Base-by-base conservation (phyloP, 1,284 basidiomycete species). In the Ceratobasidium sp. region DNA sequence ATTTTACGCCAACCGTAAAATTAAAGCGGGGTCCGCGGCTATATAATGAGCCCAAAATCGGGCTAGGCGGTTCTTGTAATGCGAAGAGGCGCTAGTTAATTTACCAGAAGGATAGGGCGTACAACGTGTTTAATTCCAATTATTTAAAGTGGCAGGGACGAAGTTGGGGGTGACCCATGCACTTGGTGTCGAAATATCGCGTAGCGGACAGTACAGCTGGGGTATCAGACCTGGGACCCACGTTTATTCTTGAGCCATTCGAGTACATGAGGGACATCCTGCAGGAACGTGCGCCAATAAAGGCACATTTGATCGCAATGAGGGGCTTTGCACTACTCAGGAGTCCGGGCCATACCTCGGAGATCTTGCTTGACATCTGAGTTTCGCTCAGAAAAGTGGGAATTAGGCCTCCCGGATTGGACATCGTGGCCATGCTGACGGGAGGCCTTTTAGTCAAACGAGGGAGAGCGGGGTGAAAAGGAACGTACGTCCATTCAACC, bases 231-330 rank as follows among this genome's bases (percentile, higher is more conserved):
- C 38, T 38, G 38, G 38, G 38, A 38, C 38, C 38, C 55, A 12
- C 60, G 44, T 44, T 57, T 75, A 3, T 7, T 30, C n/a, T 75
- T 66, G 2, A 75, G 48, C 73, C 73, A 75, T 2, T 27, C 73
- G 1, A 75, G 46, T 14, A 55, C 73, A 50, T 75, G 73, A 7
- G 73, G 73, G 18, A 75, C 73, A 35, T 75, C 73, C 73, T 75
- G 44, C 23, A 35, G 33, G 6, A 38, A 48, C n/a, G 46, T 33
- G 44, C 5, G 48, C 7, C n/a, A 8, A 33, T 14, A 12, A 54
- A 4, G 20, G 48, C 30, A 48, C n/a, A 4, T 20, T 44, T 10
- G 16, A 30, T 30, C 33, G 3, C 38, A 38, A n/a, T 33, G 20
- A 44, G 38, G 68, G 2, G 38, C 69, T 60, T 60, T 73, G 27